A percentile compares a stretch with the other conserved stretches of the same genome.
Conservation (phyloP, 768 basidiomycete species). For the Krasilnikovozyma curviuscula region DNA sequence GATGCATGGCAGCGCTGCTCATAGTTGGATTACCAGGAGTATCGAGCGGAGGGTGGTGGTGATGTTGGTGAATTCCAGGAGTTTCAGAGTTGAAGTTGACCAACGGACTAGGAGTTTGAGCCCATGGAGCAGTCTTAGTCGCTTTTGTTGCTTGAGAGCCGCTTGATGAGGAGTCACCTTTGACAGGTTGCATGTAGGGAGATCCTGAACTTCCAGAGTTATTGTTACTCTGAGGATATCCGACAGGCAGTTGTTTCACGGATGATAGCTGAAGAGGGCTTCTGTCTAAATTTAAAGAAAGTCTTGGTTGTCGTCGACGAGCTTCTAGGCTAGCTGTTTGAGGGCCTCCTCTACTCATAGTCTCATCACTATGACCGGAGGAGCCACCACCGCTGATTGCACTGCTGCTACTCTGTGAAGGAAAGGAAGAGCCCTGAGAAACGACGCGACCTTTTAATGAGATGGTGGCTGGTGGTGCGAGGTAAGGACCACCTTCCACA, state of each 20-base stretch:
- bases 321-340: conserved; percentile 20
- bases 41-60: conserved; percentile 14
- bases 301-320: conserved; percentile 22
- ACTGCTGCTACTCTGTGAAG: no score
- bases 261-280: conserved; percentile 1
- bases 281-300: conserved; percentile 18
- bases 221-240: not conserved
- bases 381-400: no score
- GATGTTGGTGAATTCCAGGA: conserved; percentile 9
- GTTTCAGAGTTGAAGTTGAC: conserved; percentile 14
- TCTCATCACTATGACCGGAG: conserved; percentile 11
- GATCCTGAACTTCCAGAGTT: not conserved
- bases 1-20: conserved; percentile 34
- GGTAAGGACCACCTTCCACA: no score
- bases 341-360: conserved; percentile 11
- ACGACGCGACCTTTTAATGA: no score
- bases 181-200: conserved; percentile 2
- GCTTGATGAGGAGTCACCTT: conserved; percentile 7
- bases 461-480: no score
- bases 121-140: conserved; percentile 20
- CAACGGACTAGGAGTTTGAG: conserved; percentile 24
- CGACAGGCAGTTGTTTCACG: not conserved
- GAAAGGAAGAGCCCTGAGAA: no score
- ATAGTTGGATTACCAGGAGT: conserved; percentile 20
- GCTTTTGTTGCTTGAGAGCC: not conserved